Conservation (phyloP, 257 asterid genomes). For the Solanum arcanum region DNA sequence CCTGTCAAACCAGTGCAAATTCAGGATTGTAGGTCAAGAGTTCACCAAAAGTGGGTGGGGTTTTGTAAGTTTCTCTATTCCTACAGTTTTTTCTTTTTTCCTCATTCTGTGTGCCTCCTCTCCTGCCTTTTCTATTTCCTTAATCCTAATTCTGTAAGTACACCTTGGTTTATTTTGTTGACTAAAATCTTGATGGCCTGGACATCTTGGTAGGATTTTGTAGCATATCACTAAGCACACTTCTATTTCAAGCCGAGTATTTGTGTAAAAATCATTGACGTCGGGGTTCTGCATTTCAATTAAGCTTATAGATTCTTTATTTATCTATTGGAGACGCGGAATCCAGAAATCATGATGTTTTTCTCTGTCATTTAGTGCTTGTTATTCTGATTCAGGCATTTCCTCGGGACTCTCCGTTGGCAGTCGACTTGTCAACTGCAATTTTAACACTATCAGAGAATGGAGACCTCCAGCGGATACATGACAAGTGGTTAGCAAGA, state of each 20-base stretch:
- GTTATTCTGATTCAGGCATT: conserved; percentile 34
- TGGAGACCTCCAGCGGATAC: conserved; percentile 90
- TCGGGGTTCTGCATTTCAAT: background rate
- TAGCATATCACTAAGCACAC: background rate
- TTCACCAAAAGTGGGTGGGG: conserved; percentile 68
- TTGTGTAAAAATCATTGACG: background rate
- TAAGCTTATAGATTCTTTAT: background rate
- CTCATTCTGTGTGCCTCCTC: background rate
- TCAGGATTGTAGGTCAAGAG: conserved; percentile 47
- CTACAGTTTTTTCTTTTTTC: background rate
- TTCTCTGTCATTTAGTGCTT: background rate
- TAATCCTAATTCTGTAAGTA: background rate
- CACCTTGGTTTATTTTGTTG: background rate
- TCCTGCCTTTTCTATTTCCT: background rate
- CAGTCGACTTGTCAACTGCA: conserved; percentile 45
- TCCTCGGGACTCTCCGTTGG: conserved; percentile 52
- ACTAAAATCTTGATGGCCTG: too few species aligned
- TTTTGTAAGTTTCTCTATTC: conserved; percentile 39
- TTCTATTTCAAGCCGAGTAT: background rate
- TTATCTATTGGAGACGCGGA: background rate
- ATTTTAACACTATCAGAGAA: conserved; percentile 71
- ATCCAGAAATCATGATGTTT: background rate
- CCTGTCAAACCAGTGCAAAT: conserved; percentile 35
- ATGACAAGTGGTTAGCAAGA: conserved; percentile 76
- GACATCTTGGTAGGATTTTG: background rate